Evolutionary conservation across 192 early-diverging fungal genomes (phyloP).

Genomic region (Podila epigama): DNA sequence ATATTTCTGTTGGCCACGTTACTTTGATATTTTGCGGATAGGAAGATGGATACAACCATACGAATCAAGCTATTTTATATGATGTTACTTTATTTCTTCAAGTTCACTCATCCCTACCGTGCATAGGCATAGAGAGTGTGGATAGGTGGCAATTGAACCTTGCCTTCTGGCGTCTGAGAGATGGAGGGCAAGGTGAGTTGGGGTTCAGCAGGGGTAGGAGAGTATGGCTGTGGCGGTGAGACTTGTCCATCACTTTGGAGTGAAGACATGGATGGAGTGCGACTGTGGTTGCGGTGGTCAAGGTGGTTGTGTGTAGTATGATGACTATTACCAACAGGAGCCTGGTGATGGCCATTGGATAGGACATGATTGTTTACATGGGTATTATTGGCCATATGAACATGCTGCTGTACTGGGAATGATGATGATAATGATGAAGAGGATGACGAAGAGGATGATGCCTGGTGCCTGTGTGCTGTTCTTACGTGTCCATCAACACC

Average conservation of each 20-base stretch:
- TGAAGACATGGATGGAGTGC: constrained; percentile 40
- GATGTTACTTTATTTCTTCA: not conserved
- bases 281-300: constrained; percentile 12
- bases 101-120: not conserved
- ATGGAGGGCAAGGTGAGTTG: not conserved
- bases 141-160: constrained; percentile 30
- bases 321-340: not conserved
- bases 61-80: not conserved
- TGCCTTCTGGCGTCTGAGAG: not conserved
- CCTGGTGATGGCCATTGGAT: not conserved
- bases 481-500: too few species aligned
- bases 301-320: not conserved
- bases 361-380: too few species aligned
- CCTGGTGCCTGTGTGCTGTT: too few species aligned
- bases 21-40: not conserved
- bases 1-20: too few species aligned
- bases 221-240: constrained; percentile 29
- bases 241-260: constrained; percentile 31
- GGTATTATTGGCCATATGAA: too few species aligned
- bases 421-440: too few species aligned
- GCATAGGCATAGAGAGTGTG: constrained; percentile 23
- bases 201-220: not conserved
- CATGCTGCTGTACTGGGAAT: too few species aligned
- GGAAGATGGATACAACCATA: not conserved
- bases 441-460: not conserved